Percentiles rank a stretch among this genome's conserved stretches.
Evolutionary conservation across 805 yeast species (phyloP).

Genomic region (Cyberlindnera nakhonratchasimensis): DNA sequence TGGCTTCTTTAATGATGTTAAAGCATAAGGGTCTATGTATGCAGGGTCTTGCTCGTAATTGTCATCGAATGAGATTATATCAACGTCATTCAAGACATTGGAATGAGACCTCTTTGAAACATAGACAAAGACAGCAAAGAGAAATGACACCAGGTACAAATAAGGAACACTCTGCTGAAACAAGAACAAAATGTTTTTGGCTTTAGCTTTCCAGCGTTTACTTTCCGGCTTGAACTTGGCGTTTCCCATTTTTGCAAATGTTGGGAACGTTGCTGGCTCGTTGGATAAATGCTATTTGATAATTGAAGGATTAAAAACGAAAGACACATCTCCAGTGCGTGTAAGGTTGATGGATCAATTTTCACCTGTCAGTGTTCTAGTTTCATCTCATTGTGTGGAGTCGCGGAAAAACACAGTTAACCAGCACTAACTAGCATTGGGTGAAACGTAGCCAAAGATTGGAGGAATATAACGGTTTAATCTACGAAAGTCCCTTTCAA

Average conservation of each 20-base stretch:
- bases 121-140: conserved; percentile 23
- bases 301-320: background rate
- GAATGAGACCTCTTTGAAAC: conserved; percentile 8
- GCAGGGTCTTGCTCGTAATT: conserved; percentile 21
- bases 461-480: too few relatives aligned
- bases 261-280: background rate
- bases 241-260: conserved; percentile 3
- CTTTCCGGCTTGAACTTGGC: conserved; percentile 10
- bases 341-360: too few relatives aligned
- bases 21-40: conserved; percentile 19
- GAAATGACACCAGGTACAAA: conserved; percentile 20
- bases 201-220: conserved; percentile 6
- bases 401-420: background rate
- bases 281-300: background rate
- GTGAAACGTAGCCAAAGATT: too few relatives aligned
- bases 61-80: conserved; percentile 16
- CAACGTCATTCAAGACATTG: conserved; percentile 14
- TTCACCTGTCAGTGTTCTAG: background rate
- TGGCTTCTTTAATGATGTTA: conserved; percentile 19
- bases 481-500: too few relatives aligned
- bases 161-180: conserved; percentile 20
- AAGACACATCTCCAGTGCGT: background rate
- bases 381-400: background rate
- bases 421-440: too few relatives aligned
- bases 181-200: conserved; percentile 3